These are phyloP conservation scores for Pseudocercospora eumusae DNA, from an alignment of 2,329 filamentous ascomycete species.

Conservation along the genomic window DNA sequence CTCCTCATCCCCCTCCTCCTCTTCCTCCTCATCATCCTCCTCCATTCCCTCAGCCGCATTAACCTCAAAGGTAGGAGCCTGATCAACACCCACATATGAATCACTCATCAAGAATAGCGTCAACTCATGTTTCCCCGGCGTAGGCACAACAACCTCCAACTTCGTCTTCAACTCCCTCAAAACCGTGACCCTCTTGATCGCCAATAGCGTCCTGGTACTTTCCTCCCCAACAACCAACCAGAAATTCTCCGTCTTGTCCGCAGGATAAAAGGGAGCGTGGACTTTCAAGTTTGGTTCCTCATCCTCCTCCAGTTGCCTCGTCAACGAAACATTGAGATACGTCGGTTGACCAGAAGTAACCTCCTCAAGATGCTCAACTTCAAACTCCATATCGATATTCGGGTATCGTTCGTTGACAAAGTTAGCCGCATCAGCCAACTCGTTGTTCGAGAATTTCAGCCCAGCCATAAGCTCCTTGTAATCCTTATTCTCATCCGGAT, in stretches of 20 bases:
- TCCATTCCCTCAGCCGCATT: conserved; percentile 91
- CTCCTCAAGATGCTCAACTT: conserved; percentile 76
- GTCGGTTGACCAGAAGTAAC: conserved; percentile 79
- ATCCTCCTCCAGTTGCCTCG: conserved; percentile 73
- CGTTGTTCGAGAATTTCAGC: conserved; percentile 75
- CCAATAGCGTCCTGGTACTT: conserved; percentile 79
- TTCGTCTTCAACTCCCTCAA: conserved; percentile 73
- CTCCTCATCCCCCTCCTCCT: conserved; percentile 49
- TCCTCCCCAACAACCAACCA: conserved; percentile 97
- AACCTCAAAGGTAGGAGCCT: conserved; percentile 86
- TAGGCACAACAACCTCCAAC: conserved; percentile 85
- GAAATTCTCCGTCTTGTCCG: conserved; percentile 94
- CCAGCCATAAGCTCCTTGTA: conserved; percentile 75
- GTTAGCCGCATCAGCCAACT: conserved; percentile 83
- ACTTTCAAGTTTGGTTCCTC: conserved; percentile 79
- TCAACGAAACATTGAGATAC: conserved; percentile 80
- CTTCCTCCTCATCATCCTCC: conserved; percentile 84
- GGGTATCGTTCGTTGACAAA: conserved; percentile 98
- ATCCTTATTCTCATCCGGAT: conserved; percentile 84
- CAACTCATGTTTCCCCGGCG: conserved; percentile 78
- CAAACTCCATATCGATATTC: conserved; percentile 87
- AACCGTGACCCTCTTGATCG: conserved; percentile 92
- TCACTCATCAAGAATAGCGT: conserved; percentile 97
- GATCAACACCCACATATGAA: conserved; percentile 94
- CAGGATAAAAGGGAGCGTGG: conserved; percentile 92